Evolutionary conservation across 106 monocot species (phyloP), one percentile per base, ranked within the genome.

Genomic region (Dendrobium nobile): DNA sequence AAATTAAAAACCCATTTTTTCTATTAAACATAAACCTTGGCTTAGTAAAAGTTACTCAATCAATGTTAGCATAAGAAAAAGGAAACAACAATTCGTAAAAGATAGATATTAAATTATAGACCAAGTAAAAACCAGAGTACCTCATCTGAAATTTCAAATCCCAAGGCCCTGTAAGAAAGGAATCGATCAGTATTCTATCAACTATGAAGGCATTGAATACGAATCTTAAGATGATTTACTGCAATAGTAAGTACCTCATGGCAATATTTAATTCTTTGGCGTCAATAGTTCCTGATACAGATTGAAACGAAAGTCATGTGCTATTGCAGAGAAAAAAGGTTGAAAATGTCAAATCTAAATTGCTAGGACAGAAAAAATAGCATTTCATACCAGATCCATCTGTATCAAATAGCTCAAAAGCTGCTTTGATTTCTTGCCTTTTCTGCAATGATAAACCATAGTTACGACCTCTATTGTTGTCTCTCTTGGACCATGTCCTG

Each of bases 381-480:
- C 54, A 55, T 48, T 48, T 27, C 61, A 75, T 93, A 97, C 96
- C 96, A 79, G 96, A 97, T 55, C 89, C 89, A 91, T 97, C 96
- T 76, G 88, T 90, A 84, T 94, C 96, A 85, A 94, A 97, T 28
- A 97, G 85, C 6, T 94, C 94, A 85, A 97, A 97, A 75, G 94
- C 92, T 85, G 94, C 96, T 79, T 85, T 92, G 65, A 97, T 97
- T 84, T 97, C 96, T 83, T 88, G 85, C 65, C 45, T 89, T 82
- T 94, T 97, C 58, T 94, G 86, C 15, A 85, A 73, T 68, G 77
- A 80, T 75, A 93, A 79, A 55, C 85, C 92, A 84, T 81, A 85
- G 64, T 80, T 78, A 75, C 87, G 89, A 41, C 85, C 80, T 86
- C 64, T 86, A 16, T 81, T 75, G 9, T 88, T 91, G n/a, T 93